Base-by-base conservation (phyloP, 2,329 filamentous ascomycete genomes). In the Alternaria hordeiaustralica region DNA sequence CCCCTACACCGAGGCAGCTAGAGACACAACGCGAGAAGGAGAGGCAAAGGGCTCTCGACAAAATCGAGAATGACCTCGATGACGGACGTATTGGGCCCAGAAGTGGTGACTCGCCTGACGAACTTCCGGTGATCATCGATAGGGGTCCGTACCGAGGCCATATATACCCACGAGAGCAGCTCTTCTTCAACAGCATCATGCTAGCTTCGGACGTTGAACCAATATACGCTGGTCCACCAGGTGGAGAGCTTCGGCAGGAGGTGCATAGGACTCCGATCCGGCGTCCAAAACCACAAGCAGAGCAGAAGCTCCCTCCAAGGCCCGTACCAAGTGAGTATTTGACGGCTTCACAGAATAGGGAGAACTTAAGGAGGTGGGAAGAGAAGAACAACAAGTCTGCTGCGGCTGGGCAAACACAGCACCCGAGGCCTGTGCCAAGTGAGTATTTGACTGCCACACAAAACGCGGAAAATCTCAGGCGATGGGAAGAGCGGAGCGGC, bases 131-230 rank as follows among this genome's bases (percentile, higher is more conserved):
- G 3, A 67, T 71, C 25, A 58, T 60, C 13, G 67, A 72, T 25
- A 55, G 46, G n/a, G 71, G 71, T 1, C 60, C 65, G 18, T 66
- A 65, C 21, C 65, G 30, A 20, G 33, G 61, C 4, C 49, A 55
- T 30, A 53, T 66, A 18, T 71, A 72, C 45, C 57, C 50, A 9
- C 56, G 66, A 21, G 49, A 64, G 7, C 45, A 71, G 18, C n/a
- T 67, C 7, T 73, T 62, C 25, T 70, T 68, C 59, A 73, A 72
- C 49, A 70, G 67, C 41, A 59, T 59, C 2, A 72, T 72, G 68
- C 23, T 66, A 2, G 71, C 66, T 46, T 56, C 68, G 7, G 61
- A 60, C 21, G 28, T 45, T 15, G 56, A 65, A 18, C 60, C 67
- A 5, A 28, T 45, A n/a, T 49, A 49, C 25, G 26, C 28, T 21